A percentile compares a stretch with the other conserved stretches of the same genome.
These are phyloP conservation scores for Phtheirospermum japonicum DNA, from an alignment of 257 asterid species.

Conservation along the genomic window DNA sequence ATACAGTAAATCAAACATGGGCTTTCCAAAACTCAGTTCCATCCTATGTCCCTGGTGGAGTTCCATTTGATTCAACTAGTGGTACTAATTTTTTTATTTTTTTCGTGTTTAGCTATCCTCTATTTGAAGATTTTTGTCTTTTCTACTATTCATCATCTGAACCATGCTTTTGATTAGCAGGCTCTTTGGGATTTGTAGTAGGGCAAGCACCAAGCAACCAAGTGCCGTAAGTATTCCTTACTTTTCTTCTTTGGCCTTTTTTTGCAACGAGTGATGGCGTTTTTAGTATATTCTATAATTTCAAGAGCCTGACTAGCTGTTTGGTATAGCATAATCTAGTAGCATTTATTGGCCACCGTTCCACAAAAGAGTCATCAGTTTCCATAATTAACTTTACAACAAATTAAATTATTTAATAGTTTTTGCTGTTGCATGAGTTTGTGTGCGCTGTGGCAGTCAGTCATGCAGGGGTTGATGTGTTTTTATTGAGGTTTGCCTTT, in stretches of 20 bases:
- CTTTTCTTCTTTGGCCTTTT: slow-evolving; percentile 14
- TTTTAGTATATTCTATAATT: too few relatives aligned
- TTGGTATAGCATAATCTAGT: too few relatives aligned
- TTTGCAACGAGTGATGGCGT: background rate
- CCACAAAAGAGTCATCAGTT: too few relatives aligned
- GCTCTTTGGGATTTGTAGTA: slow-evolving; percentile 56
- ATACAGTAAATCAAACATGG: slow-evolving; percentile 55
- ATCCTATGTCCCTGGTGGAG: slow-evolving; percentile 44
- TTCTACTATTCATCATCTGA: slow-evolving; percentile 20
- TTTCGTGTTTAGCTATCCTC: background rate
- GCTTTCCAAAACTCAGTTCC: slow-evolving; percentile 46
- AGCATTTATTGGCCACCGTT: too few relatives aligned
- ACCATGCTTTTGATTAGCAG: slow-evolving; percentile 35
- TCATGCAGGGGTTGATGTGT: too few relatives aligned
- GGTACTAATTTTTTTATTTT: slow-evolving; percentile 20
- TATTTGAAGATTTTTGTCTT: slow-evolving; percentile 1
- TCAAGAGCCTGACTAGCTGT: too few relatives aligned
- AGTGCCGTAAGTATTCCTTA: slow-evolving; percentile 46
- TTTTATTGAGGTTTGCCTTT: too few relatives aligned
- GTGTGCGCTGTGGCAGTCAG: too few relatives aligned
- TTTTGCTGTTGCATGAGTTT: too few relatives aligned
- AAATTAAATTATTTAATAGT: too few relatives aligned
- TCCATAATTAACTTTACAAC: too few relatives aligned
- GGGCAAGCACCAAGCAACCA: slow-evolving; percentile 53
- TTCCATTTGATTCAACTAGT: slow-evolving; percentile 35